Percentiles rank a stretch among this genome's conserved stretches.
These are phyloP conservation scores for Volvox africanus DNA, from an alignment of 139 green algal genomes.

Conservation along the genomic window DNA sequence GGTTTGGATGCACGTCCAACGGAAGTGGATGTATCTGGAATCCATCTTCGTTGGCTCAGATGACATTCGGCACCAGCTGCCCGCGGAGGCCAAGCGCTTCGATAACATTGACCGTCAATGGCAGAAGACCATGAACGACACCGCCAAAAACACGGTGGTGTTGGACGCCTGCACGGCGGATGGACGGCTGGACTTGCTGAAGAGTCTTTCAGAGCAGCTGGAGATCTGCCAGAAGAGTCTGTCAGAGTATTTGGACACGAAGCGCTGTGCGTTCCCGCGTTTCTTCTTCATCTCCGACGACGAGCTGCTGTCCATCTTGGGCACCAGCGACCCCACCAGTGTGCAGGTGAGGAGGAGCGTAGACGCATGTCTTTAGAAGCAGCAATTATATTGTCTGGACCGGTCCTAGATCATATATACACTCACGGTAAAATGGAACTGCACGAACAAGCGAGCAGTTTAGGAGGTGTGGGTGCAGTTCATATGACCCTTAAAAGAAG, in stretches of 20 bases:
- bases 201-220: slow-evolving; percentile 75
- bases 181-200: slow-evolving; percentile 72
- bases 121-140: slow-evolving; percentile 88
- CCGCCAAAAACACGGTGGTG: slow-evolving; percentile 73
- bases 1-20: slow-evolving; percentile 76
- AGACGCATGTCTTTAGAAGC: too few species aligned
- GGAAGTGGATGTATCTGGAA: slow-evolving; percentile 93
- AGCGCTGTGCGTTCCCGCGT: slow-evolving; percentile 85
- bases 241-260: slow-evolving; percentile 88
- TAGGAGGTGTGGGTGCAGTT: too few species aligned
- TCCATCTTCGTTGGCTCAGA: slow-evolving; percentile 87
- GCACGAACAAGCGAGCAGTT: too few species aligned
- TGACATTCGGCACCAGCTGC: slow-evolving; percentile 90
- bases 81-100: slow-evolving; percentile 87
- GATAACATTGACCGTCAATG: slow-evolving; percentile 84
- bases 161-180: slow-evolving; percentile 80
- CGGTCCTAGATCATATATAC: too few species aligned
- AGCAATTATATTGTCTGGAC: too few species aligned
- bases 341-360: slow-evolving; percentile 47
- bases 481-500: too few species aligned
- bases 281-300: slow-evolving; percentile 95
- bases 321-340: slow-evolving; percentile 80
- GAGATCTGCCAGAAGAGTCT: slow-evolving; percentile 90
- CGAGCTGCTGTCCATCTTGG: slow-evolving; percentile 88
- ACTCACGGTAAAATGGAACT: too few species aligned